Conservation (phyloP, 768 basidiomycete genomes). For the Mycena sanguinolenta region DNA sequence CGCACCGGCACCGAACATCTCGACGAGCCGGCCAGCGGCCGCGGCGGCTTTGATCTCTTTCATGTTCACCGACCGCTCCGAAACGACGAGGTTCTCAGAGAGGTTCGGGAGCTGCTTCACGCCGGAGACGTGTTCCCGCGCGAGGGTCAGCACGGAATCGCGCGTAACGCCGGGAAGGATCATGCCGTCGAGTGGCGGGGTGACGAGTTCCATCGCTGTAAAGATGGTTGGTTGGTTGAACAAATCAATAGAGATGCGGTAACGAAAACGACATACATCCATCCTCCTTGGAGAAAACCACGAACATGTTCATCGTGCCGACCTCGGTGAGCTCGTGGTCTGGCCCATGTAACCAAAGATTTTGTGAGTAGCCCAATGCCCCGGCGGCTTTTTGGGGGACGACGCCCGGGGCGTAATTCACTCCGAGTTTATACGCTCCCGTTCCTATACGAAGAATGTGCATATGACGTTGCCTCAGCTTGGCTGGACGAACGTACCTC, state of each 20-base stretch:
- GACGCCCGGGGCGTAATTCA: constrained; percentile 91
- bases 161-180: constrained; percentile 95
- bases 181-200: constrained; percentile 91
- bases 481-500: constrained; percentile 60
- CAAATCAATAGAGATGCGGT: constrained; percentile 26
- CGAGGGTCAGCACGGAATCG: constrained; percentile 83
- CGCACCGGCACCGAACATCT: constrained; percentile 86
- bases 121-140: constrained; percentile 70
- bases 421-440: constrained; percentile 89
- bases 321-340: constrained; percentile 76
- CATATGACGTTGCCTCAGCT: not conserved
- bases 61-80: constrained; percentile 84
- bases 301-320: constrained; percentile 95
- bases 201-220: constrained; percentile 83
- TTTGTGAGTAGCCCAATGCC: constrained; percentile 85
- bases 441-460: constrained; percentile 65
- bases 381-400: constrained; percentile 87
- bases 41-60: constrained; percentile 74
- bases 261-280: constrained; percentile 58
- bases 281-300: constrained; percentile 78
- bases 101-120: constrained; percentile 61
- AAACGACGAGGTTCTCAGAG: constrained; percentile 67
- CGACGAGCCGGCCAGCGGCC: constrained; percentile 75
- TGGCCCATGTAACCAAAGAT: constrained; percentile 89
- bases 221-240: no score